These are phyloP conservation scores for Ploettnerulaceae sp. DNA, from an alignment of 2,329 filamentous ascomycete species.

Conservation along the genomic window DNA sequence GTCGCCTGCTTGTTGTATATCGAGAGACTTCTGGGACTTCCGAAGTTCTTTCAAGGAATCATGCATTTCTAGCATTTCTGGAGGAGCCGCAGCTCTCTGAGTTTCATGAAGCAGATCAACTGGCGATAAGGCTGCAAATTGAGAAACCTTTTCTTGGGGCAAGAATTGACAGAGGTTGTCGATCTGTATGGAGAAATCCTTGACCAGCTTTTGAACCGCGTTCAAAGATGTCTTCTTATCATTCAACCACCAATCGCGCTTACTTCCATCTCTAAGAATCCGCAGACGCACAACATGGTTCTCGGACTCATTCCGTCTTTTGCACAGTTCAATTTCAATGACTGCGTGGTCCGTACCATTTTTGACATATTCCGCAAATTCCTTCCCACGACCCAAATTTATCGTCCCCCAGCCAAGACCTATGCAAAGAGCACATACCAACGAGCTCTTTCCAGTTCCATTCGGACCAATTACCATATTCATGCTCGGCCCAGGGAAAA, in stretches of 20 bases:
- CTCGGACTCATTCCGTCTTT: constrained; percentile 47
- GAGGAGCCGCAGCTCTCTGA: constrained; percentile 78
- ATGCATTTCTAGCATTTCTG: constrained; percentile 77
- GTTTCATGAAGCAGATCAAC: constrained; percentile 81
- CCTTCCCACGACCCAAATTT: constrained; percentile 79
- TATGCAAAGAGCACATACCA: constrained; percentile 94
- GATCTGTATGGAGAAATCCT: constrained; percentile 80
- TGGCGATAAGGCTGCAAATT: constrained; percentile 81
- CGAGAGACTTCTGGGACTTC: constrained; percentile 60
- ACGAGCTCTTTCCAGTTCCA: constrained; percentile 93
- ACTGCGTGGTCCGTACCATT: constrained; percentile 71
- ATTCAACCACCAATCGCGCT: constrained; percentile 73
- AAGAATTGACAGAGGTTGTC: constrained; percentile 98
- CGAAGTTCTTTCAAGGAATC: constrained; percentile 66
- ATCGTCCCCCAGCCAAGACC: constrained; percentile 80
- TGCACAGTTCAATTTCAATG: constrained; percentile 88
- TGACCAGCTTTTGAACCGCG: constrained; percentile 62
- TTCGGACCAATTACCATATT: constrained; percentile 99
- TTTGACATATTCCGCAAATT: constrained; percentile 87
- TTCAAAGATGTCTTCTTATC: constrained; percentile 58
- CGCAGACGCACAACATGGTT: constrained; percentile 73
- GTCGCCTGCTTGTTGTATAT: constrained; percentile 53
- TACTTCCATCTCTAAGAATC: constrained; percentile 80
- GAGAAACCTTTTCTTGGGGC: constrained; percentile 90
- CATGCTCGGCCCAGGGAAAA: constrained; percentile 82